Base-by-base conservation (phyloP, 73 alveolate species). In the Paramecium sexaurelia region DNA sequence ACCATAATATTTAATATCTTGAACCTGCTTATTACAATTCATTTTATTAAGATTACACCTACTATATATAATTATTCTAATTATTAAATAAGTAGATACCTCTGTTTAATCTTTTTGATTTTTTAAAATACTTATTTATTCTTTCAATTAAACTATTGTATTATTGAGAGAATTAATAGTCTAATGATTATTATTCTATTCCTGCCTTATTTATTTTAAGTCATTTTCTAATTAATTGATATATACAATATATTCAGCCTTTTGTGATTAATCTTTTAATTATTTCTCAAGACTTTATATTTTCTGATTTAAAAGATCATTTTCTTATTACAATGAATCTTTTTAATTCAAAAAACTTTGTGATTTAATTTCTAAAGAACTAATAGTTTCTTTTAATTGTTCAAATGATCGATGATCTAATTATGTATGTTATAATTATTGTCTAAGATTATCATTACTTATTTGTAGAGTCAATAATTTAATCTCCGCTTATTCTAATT, bases 401-500 rank as follows among this genome's bases (percentile, higher is more conserved):
- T 78, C 33, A 29, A 78, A 15, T 22, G 40, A 5, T 9, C 41
- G 22, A 11, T 40, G 17, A 78, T 78, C 90, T 41, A 78, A 17
- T 41, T 78, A 9, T 0, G 35, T 40, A 45, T 78, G 90, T 17
- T 78, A 8, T 24, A 78, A 22, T 15, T 78, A 45, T 78, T 78
- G 11, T 78, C 55, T 78, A 7, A 78, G 73, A 45, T 78, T 78
- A 24, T 78, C 90, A 78, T 78, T 78, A 27, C 90, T 78, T 8
- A 78, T 78, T 45, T 78, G 41, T 1, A 78, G 55, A 0, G 90
- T 78, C 15, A 78, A 33, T 33, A 78, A 78, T 78, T 33, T 78
- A 13, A 78, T 37, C 19, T 78, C 90, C 13, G 90, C 75, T 78
- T 78, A 43, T 43, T 78, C 90, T 33, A 78, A 78, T 61, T 78